A percentile compares a stretch with the other conserved stretches of the same genome.
Conservation (phyloP, 208 protist species). For the Leishmania aethiopica region DNA sequence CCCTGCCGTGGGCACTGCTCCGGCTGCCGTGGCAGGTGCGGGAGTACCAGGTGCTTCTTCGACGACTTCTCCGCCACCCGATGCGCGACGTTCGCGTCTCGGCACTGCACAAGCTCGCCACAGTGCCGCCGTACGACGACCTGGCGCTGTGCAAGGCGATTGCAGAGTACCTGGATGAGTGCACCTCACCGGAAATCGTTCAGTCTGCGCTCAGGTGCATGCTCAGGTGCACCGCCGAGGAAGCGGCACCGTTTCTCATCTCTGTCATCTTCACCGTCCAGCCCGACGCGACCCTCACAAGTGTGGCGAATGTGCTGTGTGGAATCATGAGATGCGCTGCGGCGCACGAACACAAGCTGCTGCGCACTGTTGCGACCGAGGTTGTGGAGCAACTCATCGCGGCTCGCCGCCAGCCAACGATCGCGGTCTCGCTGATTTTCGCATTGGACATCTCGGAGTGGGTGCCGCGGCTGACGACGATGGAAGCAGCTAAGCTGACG, state of each 20-base stretch:
- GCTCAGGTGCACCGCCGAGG: slow-evolving; percentile 17
- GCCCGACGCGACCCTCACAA: slow-evolving; percentile 9
- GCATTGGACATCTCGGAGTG: background rate
- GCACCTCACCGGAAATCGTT: background rate
- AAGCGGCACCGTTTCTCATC: slow-evolving; percentile 9
- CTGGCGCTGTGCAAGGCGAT: slow-evolving; percentile 18
- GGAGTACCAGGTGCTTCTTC: slow-evolving; percentile 22
- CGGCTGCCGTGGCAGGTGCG: slow-evolving; percentile 19
- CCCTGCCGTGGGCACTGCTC: slow-evolving; percentile 9
- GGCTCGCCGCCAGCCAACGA: slow-evolving; percentile 15
- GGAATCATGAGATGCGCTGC: background rate
- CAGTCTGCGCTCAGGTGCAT: slow-evolving; percentile 20
- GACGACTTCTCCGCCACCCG: slow-evolving; percentile 16
- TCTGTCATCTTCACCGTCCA: slow-evolving; percentile 8
- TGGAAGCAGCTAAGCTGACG: slow-evolving; percentile 10
- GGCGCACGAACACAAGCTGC: background rate
- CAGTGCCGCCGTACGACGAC: slow-evolving; percentile 16
- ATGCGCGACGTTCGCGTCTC: slow-evolving; percentile 8
- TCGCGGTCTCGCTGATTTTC: slow-evolving; percentile 10
- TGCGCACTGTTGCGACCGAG: background rate
- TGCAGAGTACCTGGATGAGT: slow-evolving; percentile 7
- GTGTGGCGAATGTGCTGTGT: background rate
- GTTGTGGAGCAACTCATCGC: slow-evolving; percentile 2
- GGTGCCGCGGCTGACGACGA: slow-evolving; percentile 10
- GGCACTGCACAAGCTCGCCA: slow-evolving; percentile 15